phyloP scores from a whole-genome alignment of 768 basidiomycete genomes.

The Bullera alba region DNA sequence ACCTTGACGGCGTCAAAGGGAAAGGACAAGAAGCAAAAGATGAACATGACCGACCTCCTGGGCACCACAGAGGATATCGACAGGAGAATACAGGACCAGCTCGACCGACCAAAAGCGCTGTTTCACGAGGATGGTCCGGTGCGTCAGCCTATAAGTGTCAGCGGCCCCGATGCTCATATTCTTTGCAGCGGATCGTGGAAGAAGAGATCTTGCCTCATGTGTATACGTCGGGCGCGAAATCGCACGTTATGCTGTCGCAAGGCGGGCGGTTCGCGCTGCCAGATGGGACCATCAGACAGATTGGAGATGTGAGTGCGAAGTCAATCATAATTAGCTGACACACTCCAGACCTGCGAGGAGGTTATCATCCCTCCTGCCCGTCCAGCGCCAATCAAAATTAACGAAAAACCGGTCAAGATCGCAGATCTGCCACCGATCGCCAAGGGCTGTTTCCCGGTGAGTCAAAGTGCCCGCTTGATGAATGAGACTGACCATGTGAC shows the following conservation, averaged over 20 bases:
- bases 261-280: constrained; percentile 78
- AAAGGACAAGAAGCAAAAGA: constrained; percentile 23
- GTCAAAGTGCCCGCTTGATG: constrained; percentile 20
- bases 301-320: constrained; percentile 56
- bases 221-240: constrained; percentile 59
- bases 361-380: constrained; percentile 79
- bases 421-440: constrained; percentile 68
- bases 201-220: constrained; percentile 68
- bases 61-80: constrained; percentile 39
- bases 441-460: constrained; percentile 74
- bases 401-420: constrained; percentile 67
- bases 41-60: constrained; percentile 30
- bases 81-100: constrained; percentile 40
- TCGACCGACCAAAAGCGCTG: constrained; percentile 36
- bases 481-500: background rate
- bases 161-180: background rate
- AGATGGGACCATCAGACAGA: constrained; percentile 64
- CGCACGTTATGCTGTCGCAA: constrained; percentile 62
- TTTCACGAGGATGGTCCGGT: constrained; percentile 34
- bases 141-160: constrained; percentile 1
- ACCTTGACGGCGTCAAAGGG: constrained; percentile 25
- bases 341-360: constrained; percentile 75
- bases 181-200: constrained; percentile 23
- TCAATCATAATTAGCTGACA: constrained; percentile 2
- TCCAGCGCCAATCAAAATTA: constrained; percentile 62